A percentile compares a stretch with the other conserved stretches of the same genome.
Conservation (phyloP, 139 green algal species). For the Chlamydomonas sphaeroides region DNA sequence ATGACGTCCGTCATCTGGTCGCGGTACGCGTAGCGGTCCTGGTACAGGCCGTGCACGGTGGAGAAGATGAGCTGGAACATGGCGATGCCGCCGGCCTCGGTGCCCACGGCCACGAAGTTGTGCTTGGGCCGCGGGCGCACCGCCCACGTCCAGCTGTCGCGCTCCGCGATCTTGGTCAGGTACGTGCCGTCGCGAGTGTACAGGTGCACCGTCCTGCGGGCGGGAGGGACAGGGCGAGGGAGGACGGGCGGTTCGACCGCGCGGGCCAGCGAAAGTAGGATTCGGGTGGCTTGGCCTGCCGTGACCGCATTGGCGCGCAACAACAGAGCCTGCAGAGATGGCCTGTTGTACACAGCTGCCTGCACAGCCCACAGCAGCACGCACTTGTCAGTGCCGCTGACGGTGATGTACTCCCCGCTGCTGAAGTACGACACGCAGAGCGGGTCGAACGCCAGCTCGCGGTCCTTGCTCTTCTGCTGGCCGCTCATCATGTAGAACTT, state of each 20-base stretch:
- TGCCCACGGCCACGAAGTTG: constrained; percentile 81
- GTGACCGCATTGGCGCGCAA: too few species aligned
- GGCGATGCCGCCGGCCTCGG: constrained; percentile 75
- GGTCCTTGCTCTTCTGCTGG: constrained; percentile 71
- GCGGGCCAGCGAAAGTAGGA: too few species aligned
- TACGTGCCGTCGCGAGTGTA: constrained; percentile 74
- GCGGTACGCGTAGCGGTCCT: constrained; percentile 74
- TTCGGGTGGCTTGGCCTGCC: too few species aligned
- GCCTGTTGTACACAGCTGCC: too few species aligned
- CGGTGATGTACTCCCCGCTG: constrained; percentile 73
- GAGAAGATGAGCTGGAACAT: constrained; percentile 80
- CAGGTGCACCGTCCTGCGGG: constrained; percentile 63
- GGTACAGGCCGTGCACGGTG: constrained; percentile 82
- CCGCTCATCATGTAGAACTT: constrained; percentile 79
- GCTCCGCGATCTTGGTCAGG: constrained; percentile 67
- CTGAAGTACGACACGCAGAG: constrained; percentile 67
- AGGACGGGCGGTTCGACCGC: too few species aligned
- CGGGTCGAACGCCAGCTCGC: constrained; percentile 67
- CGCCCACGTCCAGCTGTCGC: constrained; percentile 77
- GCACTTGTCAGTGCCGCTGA: constrained; percentile 74
- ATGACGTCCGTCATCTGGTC: constrained; percentile 89
- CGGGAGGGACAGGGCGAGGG: neutral
- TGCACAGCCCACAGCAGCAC: neutral
- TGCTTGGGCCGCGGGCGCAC: constrained; percentile 63
- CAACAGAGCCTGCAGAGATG: too few species aligned